phyloP scores from a whole-genome alignment of 2,329 filamentous ascomycete species.

The Ascochyta pisi region DNA sequence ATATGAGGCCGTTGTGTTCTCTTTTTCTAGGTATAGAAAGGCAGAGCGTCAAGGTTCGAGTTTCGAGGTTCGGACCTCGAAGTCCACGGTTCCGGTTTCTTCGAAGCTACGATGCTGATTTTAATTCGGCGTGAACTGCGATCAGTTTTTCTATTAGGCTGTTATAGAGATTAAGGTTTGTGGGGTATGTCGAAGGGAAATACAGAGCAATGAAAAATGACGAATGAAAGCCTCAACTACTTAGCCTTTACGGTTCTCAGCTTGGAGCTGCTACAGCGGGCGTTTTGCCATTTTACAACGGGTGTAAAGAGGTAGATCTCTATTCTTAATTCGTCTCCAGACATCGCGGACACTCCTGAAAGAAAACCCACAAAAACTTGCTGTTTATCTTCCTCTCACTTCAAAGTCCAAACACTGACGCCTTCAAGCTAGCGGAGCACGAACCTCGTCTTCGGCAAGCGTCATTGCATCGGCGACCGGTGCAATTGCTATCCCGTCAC shows the following conservation, averaged over 20 bases:
- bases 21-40: no score
- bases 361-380: background rate
- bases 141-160: background rate
- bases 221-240: background rate
- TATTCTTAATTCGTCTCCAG: background rate
- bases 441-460: background rate
- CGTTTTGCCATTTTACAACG: no score
- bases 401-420: background rate
- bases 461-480: background rate
- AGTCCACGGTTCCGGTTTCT: no score
- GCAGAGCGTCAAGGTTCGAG: no score
- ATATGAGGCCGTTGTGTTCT: no score
- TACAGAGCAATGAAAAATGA: background rate
- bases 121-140: no score
- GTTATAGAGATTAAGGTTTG: background rate
- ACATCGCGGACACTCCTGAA: background rate
- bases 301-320: background rate
- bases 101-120: no score
- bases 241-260: background rate
- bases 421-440: background rate
- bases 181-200: background rate
- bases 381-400: background rate
- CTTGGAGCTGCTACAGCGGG: background rate
- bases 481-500: background rate
- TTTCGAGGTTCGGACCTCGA: no score